Base-by-base conservation (phyloP, 129 eudicot genomes). In the Chrysanthemum makinoi region DNA sequence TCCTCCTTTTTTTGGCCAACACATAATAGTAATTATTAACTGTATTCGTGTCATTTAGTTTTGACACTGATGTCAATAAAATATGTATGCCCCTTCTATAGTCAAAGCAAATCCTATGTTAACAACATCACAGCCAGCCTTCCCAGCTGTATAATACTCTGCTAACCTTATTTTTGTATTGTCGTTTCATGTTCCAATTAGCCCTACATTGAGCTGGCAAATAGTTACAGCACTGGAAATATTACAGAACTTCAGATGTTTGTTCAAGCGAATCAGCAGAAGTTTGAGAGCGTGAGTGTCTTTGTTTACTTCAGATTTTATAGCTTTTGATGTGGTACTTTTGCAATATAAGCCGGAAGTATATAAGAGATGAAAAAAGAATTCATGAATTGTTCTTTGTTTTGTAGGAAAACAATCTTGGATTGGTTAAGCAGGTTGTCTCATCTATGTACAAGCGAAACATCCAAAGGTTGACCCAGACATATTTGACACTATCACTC, bases 401-500 rank as follows among this genome's bases (percentile, higher is more conserved):
- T 65, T 77, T 74, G 58, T 83, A 94, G 98, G 98, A 87, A 70
- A 85, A 75, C 73, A 94, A 94, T 80, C 84, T 87, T 81, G 98
- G 98, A 69, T 80, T 94, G 83, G 98, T 87, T 79, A 89, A 82
- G 82, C 98, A 94, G 80, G 98, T 87, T 4, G 85, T 89, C 49
- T 82, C 95, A 61, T 94, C 97, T 48, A 83, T 87, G 86, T 88
- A 87, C 77, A 94, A 94, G 81, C 81, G 97, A 62, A 94, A 94
- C 75, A 94, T 94, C 68, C 98, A 87, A 80, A 87, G 96, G 81
- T 81, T 94, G 82, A 94, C 98, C 58, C 98, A 94, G 73, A 94
- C 97, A 20, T 94, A 94, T 80, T 74, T 94, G 77, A 94, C 97
- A 67, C 81, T 94, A 49, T 94, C 98, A 65, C 93, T 94, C 19